These are phyloP conservation scores for Canavalia gladiata DNA, from an alignment of 306 rosid species.

Conservation along the genomic window DNA sequence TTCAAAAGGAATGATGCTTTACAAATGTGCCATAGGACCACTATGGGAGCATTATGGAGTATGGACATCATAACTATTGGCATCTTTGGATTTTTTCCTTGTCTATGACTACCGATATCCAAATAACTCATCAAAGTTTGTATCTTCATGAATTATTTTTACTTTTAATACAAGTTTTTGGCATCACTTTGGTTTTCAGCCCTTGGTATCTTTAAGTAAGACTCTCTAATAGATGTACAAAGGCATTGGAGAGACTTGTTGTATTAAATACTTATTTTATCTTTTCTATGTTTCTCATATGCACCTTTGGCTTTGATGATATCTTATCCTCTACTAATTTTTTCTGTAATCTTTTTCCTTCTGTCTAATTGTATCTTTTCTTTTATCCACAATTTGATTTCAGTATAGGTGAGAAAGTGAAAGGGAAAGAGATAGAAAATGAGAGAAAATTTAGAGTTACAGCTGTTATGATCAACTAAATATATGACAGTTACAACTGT, in stretches of 20 bases:
- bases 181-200: conserved; percentile 9
- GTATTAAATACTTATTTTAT: neutral
- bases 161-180: neutral
- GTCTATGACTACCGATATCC: too few relatives aligned
- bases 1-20: conserved; percentile 26
- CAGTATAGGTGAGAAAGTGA: too few relatives aligned
- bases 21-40: neutral
- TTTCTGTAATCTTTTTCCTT: conserved; percentile 19
- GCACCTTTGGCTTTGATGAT: neutral
- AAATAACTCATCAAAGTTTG: neutral
- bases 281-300: conserved; percentile 25
- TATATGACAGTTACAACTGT: neutral
- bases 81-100: too few relatives aligned
- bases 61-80: too few relatives aligned
- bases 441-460: neutral
- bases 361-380: conserved; percentile 8
- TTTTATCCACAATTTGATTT: conserved; percentile 14
- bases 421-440: neutral
- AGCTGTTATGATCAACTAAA: neutral
- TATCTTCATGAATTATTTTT: conserved; percentile 2
- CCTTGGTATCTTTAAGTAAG: conserved; percentile 1
- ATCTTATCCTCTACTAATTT: neutral
- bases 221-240: neutral
- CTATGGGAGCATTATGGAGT: too few relatives aligned
- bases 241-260: conserved; percentile 14